Conservation (phyloP, 163 green algal genomes). For the Chlorella variabilis region DNA sequence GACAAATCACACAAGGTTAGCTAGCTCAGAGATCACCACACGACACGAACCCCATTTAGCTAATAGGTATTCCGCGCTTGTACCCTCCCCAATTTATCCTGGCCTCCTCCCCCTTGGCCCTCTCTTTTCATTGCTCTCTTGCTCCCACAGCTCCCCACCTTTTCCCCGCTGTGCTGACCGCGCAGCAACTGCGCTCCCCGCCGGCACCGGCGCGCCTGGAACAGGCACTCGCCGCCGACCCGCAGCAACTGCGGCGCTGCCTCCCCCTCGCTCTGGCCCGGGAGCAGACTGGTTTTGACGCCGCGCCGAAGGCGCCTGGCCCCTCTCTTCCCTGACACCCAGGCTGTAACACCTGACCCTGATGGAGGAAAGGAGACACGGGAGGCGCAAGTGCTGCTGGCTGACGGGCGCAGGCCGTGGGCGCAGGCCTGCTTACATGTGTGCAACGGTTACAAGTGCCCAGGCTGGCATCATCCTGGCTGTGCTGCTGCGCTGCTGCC, state of each 20-base stretch:
- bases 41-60: too few relatives aligned
- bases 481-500: not conserved
- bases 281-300: not conserved
- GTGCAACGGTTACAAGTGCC: too few relatives aligned
- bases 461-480: too few relatives aligned
- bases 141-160: not conserved
- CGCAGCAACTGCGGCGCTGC: not conserved
- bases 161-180: not conserved
- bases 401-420: too few relatives aligned
- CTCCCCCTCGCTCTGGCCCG: not conserved
- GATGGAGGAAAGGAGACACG: too few relatives aligned
- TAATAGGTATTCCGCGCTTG: not conserved
- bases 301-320: not conserved
- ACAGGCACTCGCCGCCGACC: not conserved
- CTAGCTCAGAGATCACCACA: too few relatives aligned
- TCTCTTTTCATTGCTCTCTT: not conserved
- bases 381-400: too few relatives aligned
- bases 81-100: not conserved
- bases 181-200: not conserved
- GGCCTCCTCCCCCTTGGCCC: not conserved
- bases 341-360: not conserved
- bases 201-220: not conserved
- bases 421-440: too few relatives aligned
- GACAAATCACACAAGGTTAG: too few relatives aligned
- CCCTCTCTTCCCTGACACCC: not conserved